These are phyloP conservation scores for Suillus brevipes DNA, from an alignment of 768 basidiomycete genomes.

Conservation along the genomic window DNA sequence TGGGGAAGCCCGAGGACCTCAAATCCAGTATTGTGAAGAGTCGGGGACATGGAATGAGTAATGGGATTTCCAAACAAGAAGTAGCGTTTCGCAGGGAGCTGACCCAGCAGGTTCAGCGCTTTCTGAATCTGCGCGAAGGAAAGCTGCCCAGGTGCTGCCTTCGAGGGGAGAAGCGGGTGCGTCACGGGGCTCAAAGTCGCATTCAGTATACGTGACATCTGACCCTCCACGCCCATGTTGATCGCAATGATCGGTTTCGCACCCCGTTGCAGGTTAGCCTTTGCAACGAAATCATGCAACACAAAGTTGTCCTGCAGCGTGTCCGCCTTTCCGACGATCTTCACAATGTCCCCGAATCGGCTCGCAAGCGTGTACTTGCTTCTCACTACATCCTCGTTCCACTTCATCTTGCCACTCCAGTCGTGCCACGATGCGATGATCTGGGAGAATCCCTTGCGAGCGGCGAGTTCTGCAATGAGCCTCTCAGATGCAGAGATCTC, in stretches of 20 bases:
- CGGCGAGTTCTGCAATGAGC: constrained; percentile 55
- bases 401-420: constrained; percentile 82
- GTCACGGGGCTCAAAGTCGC: constrained; percentile 86
- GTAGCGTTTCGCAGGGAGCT: constrained; percentile 71
- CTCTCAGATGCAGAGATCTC: constrained; percentile 77
- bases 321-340: constrained; percentile 86
- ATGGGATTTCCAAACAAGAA: constrained; percentile 92
- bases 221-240: constrained; percentile 90
- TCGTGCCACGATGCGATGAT: constrained; percentile 96
- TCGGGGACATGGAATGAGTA: constrained; percentile 86
- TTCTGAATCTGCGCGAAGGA: constrained; percentile 84
- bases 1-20: constrained; percentile 81
- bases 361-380: constrained; percentile 69
- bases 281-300: constrained; percentile 69
- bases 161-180: constrained; percentile 80
- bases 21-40: constrained; percentile 90
- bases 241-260: constrained; percentile 89
- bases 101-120: constrained; percentile 78
- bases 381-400: constrained; percentile 67
- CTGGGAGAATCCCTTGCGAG: constrained; percentile 68
- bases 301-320: constrained; percentile 75
- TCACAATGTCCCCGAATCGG: constrained; percentile 82
- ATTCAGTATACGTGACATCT: constrained; percentile 89
- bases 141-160: constrained; percentile 93
- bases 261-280: constrained; percentile 40